A percentile compares a stretch with the other conserved stretches of the same genome.
Evolutionary conservation across 225 moss, liverwort and hornwort species (phyloP).

Genomic region (Straminergon stramineum): DNA sequence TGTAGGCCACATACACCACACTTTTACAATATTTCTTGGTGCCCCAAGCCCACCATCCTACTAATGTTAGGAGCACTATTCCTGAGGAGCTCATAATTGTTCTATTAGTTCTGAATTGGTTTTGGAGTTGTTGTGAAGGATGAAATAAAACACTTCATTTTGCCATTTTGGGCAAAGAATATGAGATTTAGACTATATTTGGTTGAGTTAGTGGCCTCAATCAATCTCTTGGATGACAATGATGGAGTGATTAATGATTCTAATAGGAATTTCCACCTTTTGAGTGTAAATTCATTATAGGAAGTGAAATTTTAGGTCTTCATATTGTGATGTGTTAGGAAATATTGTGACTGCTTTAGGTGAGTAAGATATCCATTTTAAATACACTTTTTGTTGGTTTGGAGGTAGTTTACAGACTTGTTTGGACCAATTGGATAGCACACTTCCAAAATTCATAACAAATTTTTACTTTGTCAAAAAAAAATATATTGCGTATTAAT

Average conservation of each 20-base stretch:
- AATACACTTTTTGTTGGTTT: not conserved
- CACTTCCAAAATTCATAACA: not conserved
- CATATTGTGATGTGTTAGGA: too few relatives aligned
- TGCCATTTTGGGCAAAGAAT: not conserved
- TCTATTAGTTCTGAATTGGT: not conserved
- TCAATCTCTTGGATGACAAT: not conserved
- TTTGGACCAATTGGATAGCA: not conserved
- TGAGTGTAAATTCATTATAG: not conserved
- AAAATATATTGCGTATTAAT: too few relatives aligned
- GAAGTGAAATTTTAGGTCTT: not conserved
- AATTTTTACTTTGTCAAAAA: not conserved
- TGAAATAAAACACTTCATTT: not conserved
- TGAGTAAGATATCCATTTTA: not conserved
- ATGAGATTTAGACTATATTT: not conserved
- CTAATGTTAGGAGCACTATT: accelerated
- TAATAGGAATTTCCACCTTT: not conserved
- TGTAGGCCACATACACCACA: accelerated
- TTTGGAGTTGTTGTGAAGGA: not conserved
- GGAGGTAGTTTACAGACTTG: accelerated
- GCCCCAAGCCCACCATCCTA: not conserved
- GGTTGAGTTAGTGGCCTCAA: not conserved
- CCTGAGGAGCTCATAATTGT: not conserved
- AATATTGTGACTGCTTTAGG: not conserved
- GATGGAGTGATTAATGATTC: not conserved
- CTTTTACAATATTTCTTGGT: not conserved